Evolutionary conservation across 805 yeast species (phyloP).

Genomic region (Myxozyma vanderwaltii): DNA sequence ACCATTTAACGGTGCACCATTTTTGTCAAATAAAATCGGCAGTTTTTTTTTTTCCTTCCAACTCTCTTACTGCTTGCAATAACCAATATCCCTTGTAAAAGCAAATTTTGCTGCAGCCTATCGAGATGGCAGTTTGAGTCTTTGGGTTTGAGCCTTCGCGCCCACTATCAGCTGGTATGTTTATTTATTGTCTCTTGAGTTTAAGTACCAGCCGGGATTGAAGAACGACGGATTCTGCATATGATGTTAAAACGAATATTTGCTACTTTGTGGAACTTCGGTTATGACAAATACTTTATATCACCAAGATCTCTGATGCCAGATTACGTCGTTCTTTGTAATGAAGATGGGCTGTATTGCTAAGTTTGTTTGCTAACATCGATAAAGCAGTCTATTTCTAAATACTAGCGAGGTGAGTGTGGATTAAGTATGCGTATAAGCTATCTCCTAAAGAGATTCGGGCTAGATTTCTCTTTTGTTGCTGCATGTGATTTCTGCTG

Average conservation of each 20-base stretch:
- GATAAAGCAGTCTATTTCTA: too few relatives aligned
- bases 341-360: neutral
- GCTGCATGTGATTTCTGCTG: too few relatives aligned
- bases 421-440: too few relatives aligned
- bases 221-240: neutral
- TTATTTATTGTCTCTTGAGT: neutral
- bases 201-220: neutral
- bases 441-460: too few relatives aligned
- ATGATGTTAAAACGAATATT: constrained; percentile 26
- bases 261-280: constrained; percentile 23
- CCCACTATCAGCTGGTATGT: too few relatives aligned
- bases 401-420: too few relatives aligned
- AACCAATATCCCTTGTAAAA: neutral
- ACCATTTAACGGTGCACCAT: neutral
- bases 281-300: constrained; percentile 19
- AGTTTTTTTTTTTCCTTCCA: neutral
- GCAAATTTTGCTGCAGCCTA: too few relatives aligned
- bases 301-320: constrained; percentile 32
- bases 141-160: neutral
- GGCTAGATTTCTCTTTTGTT: too few relatives aligned
- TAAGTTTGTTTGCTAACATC: too few relatives aligned
- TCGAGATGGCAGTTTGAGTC: too few relatives aligned
- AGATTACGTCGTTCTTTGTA: neutral
- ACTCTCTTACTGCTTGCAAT: neutral
- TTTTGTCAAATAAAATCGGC: neutral